Base-by-base conservation (phyloP, 495 filamentous ascomycete species). In the Annulohypoxylon stygium region DNA sequence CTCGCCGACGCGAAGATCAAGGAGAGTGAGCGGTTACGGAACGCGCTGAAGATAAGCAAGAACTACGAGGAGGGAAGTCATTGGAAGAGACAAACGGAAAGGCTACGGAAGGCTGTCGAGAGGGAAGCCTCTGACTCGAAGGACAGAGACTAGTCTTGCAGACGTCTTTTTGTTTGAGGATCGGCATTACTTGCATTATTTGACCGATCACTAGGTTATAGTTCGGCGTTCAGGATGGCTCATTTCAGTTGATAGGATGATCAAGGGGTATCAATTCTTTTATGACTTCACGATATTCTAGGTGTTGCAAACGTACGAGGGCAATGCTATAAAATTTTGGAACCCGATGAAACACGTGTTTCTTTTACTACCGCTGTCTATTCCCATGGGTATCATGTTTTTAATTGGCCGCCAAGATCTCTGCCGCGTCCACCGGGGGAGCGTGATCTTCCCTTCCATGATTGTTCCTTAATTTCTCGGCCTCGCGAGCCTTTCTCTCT, bases 1-100 rank as follows among this genome's bases (percentile, higher is more conserved):
- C 81, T 97, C 75, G 96, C 96, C 25, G 91, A 94, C 78, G 95
- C 95, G 61, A 99, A 99, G 89, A 95, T 97, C 77, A 91, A 92
- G 79, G 95, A 99, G 87, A 97, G 90, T 79, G 94, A 98, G 85
- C 85, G 92, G 80, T 84, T 98, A 78, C 83, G 95, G 68, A 93
- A 88, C 81, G 96, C 96, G 26, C 86, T 99, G 79, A 94, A 94
- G 54, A 97, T 98, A 71, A 88, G 89, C 71, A 90, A 91, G 82
- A 89, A 97, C 84, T 93, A 95, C 80, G 92, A 97, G 81, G 95
- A 96, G 74, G 93, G 93, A 34, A 83, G 91, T 61, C 87, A 94
- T 81, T 92, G 92, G 91, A 83, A 85, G 82, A 86, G 83, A 76
- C 87, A 91, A 75, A 90, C 92, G 80, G 93, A 97, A 81, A 83